These are phyloP conservation scores for Eustoma russellianum DNA, from an alignment of 257 asterid genomes.

Conservation along the genomic window DNA sequence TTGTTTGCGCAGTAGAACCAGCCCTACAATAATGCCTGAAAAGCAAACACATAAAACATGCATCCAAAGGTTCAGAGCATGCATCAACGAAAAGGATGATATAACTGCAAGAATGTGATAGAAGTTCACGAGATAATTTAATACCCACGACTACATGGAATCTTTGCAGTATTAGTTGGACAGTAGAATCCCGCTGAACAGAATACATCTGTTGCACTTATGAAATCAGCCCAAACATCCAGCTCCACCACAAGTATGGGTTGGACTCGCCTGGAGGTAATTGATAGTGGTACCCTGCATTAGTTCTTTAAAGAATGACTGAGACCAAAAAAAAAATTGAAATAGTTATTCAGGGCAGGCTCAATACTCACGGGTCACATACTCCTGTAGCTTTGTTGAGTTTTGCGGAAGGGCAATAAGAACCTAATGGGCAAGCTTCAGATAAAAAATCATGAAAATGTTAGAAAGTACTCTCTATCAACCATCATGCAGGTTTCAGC, in stretches of 20 bases:
- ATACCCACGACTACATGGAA: conserved; percentile 80
- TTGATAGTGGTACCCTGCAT: conserved; percentile 75
- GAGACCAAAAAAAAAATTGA: conserved; percentile 9
- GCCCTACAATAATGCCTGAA: conserved; percentile 87
- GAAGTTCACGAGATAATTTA: conserved; percentile 20
- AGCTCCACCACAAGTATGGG: conserved; percentile 91
- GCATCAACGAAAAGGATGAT: not conserved
- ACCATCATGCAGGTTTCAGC: not conserved
- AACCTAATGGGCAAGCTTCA: conserved; percentile 94
- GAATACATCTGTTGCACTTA: conserved; percentile 51
- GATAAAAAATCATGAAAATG: conserved; percentile 4
- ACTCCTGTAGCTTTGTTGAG: conserved; percentile 72
- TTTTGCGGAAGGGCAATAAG: conserved; percentile 68
- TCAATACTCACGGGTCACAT: conserved; percentile 83
- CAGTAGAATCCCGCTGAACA: conserved; percentile 89
- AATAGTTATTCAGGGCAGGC: conserved; percentile 9
- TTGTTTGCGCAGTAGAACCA: conserved; percentile 67
- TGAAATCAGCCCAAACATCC: conserved; percentile 89
- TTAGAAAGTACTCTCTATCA: conserved; percentile 14
- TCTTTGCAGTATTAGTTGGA: conserved; percentile 58
- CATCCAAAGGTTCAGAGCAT: not conserved
- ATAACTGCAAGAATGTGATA: not conserved
- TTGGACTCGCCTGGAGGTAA: conserved; percentile 78
- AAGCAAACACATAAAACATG: conserved; percentile 1
- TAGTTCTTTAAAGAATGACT: conserved; percentile 1